A percentile compares a stretch with the other conserved stretches of the same genome.
Conservation (phyloP, 75 land plant genomes). For the Ceratopteris richardii region DNA sequence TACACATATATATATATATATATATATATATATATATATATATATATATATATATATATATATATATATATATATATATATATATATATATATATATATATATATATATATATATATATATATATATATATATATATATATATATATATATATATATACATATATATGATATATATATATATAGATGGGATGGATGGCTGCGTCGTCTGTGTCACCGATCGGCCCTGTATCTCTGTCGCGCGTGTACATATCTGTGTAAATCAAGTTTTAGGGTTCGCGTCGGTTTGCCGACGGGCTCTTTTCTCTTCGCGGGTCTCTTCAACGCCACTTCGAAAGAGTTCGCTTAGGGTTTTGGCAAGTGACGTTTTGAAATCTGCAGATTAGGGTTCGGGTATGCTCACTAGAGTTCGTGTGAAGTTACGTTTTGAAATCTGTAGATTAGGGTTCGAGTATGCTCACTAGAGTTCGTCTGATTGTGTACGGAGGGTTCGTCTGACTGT, state of each 20-base stretch:
- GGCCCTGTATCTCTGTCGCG: not conserved
- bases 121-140: not conserved
- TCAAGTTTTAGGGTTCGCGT: too few species aligned
- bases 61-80: not conserved
- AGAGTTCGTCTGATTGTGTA: too few species aligned
- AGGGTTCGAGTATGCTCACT: too few species aligned
- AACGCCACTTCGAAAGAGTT: too few species aligned
- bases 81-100: not conserved
- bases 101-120: not conserved
- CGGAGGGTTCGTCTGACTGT: too few species aligned
- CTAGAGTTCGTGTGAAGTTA: too few species aligned
- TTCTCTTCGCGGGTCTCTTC: too few species aligned
- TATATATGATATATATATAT: not conserved
- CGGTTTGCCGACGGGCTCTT: too few species aligned
- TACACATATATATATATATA: not conserved
- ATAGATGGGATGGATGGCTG: not conserved
- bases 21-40: not conserved
- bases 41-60: not conserved
- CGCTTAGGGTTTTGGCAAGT: too few species aligned
- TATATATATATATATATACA: not conserved
- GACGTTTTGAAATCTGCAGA: too few species aligned
- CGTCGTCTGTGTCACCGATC: not conserved
- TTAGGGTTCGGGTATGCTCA: too few species aligned
- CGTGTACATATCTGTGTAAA: not conserved
- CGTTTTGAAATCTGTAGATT: too few species aligned